A percentile compares a stretch with the other conserved stretches of the same genome.
These are phyloP conservation scores for Lepraria neglecta DNA, from an alignment of 495 filamentous ascomycete genomes.

Conservation along the genomic window DNA sequence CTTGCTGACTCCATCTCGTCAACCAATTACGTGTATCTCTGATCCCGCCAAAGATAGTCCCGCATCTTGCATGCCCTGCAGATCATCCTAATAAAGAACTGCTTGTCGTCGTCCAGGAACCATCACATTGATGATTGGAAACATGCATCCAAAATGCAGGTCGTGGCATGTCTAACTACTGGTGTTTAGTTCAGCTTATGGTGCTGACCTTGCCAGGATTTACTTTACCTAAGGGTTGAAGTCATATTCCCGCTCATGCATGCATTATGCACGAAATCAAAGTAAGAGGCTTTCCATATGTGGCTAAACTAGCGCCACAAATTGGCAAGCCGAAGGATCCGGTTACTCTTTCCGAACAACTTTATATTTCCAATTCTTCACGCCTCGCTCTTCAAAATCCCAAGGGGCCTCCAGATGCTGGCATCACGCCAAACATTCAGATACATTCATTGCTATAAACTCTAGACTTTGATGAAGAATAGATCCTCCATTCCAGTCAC, in stretches of 20 bases:
- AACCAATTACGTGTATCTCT: constrained; percentile 14
- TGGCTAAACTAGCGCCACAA: constrained; percentile 1
- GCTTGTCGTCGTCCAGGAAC: constrained; percentile 6
- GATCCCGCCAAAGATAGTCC: constrained; percentile 17
- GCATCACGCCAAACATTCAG: too few species aligned
- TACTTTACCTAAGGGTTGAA: constrained; percentile 1
- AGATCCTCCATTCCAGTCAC: too few species aligned
- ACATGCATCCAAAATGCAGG: neutral
- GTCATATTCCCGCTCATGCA: constrained; percentile 11
- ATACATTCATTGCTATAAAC: too few species aligned
- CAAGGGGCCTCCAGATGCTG: neutral
- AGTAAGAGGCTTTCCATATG: neutral
- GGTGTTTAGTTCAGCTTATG: neutral
- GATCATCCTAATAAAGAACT: constrained; percentile 14
- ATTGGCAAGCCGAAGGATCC: constrained; percentile 1
- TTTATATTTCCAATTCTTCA: neutral
- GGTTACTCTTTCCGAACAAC: constrained; percentile 6
- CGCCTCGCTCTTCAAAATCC: neutral
- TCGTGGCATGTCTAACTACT: neutral
- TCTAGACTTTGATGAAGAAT: too few species aligned
- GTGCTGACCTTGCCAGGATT: neutral
- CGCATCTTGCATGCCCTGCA: constrained; percentile 14
- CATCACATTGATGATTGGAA: neutral
- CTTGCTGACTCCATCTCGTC: constrained; percentile 15
- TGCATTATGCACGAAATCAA: constrained; percentile 12